Percentiles rank a stretch among this genome's conserved stretches.
These are phyloP conservation scores for Stentor roeselii DNA, from an alignment of 73 alveolate genomes.

Conservation along the genomic window DNA sequence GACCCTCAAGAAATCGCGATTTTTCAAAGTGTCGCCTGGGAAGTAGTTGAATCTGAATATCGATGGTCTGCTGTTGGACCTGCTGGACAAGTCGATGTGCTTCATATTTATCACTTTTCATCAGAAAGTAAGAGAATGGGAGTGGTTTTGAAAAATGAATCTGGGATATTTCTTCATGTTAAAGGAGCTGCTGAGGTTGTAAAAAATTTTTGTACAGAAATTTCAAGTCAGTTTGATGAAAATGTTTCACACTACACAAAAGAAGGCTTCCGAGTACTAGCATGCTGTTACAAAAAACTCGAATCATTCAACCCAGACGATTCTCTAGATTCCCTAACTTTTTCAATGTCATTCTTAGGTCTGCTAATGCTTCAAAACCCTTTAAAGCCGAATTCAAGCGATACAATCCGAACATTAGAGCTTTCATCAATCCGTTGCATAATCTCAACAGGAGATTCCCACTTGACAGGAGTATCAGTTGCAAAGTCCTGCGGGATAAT, in stretches of 20 bases:
- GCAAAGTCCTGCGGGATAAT: constrained; percentile 64
- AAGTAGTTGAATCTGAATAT: constrained; percentile 50
- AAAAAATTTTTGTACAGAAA: constrained; percentile 47
- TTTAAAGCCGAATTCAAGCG: constrained; percentile 66
- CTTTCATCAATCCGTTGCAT: constrained; percentile 43
- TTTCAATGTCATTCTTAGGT: constrained; percentile 59
- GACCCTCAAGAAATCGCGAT: constrained; percentile 96
- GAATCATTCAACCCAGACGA: constrained; percentile 6
- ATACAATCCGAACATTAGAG: constrained; percentile 40
- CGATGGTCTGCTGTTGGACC: constrained; percentile 13
- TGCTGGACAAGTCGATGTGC: constrained; percentile 35
- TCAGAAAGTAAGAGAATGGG: constrained; percentile 89
- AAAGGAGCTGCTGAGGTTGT: constrained; percentile 90
- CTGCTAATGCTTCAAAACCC: constrained; percentile 67
- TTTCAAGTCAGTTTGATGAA: constrained; percentile 67
- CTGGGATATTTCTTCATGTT: constrained; percentile 27
- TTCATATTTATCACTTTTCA: constrained; percentile 80
- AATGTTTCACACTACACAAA: constrained; percentile 57
- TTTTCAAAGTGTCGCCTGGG: constrained; percentile 96
- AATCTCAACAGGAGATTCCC: constrained; percentile 82
- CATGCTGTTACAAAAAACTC: constrained; percentile 57
- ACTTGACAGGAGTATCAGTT: constrained; percentile 69
- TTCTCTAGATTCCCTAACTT: constrained; percentile 50
- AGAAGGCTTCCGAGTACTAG: constrained; percentile 82
- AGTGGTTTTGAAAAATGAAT: constrained; percentile 61